phyloP scores from a whole-genome alignment of 2,329 filamentous ascomycete species.

The Diplodia corticola region DNA sequence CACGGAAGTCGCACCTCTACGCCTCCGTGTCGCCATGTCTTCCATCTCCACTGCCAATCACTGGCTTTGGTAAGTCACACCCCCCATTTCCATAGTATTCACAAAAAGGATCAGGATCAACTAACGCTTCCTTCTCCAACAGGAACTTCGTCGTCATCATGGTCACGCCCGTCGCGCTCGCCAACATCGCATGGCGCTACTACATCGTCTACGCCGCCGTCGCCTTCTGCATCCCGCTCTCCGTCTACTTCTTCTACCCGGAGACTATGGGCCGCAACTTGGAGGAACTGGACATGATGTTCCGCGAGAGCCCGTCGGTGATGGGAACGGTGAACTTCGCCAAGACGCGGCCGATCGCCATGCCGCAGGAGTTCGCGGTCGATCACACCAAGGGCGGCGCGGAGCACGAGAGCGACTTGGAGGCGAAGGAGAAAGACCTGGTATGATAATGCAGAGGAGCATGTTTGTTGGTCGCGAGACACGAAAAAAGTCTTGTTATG shows the following conservation, averaged over 20 bases:
- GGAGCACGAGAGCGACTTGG: constrained; percentile 12
- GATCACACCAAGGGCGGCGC: constrained; percentile 11
- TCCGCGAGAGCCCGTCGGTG: constrained; percentile 40
- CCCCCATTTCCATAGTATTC: background rate
- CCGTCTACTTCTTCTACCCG: constrained; percentile 50
- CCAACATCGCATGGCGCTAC: constrained; percentile 54
- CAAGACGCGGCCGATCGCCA: constrained; percentile 12
- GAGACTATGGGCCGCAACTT: constrained; percentile 54
- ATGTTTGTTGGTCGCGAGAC: background rate
- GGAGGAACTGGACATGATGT: constrained; percentile 47
- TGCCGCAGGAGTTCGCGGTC: constrained; percentile 16
- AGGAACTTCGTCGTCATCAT: constrained; percentile 47
- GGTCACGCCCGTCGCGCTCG: constrained; percentile 50
- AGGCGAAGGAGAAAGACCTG: background rate
- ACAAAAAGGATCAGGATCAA: constrained; percentile 30
- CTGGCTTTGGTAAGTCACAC: constrained; percentile 48
- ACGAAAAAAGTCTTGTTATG: background rate
- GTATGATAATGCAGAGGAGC: background rate
- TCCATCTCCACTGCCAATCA: constrained; percentile 58
- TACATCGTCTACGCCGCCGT: constrained; percentile 54
- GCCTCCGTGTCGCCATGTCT: constrained; percentile 56
- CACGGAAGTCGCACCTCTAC: constrained; percentile 57
- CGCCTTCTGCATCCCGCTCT: constrained; percentile 47
- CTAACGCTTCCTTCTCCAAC: constrained; percentile 29
- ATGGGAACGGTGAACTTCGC: constrained; percentile 29